phyloP scores from a whole-genome alignment of 139 green algal genomes.

The Astrephomene gubernaculifera region DNA sequence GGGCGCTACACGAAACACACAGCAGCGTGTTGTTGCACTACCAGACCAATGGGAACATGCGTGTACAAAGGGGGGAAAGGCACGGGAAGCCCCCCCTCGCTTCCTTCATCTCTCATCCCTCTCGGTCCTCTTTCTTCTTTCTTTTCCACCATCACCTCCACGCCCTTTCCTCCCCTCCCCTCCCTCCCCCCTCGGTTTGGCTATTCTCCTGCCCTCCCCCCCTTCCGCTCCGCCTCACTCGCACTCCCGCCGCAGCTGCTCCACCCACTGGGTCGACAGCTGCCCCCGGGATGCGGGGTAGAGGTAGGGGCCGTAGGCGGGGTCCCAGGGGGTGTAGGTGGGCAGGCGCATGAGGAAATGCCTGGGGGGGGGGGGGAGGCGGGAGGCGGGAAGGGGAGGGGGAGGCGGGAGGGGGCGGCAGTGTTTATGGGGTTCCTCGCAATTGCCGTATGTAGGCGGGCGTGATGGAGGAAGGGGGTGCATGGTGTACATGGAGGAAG shows the following conservation, averaged over 20 bases:
- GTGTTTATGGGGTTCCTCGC: neutral
- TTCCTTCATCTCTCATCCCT: too few species aligned
- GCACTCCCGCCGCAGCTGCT: conserved; percentile 26
- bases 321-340: conserved; percentile 8
- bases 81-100: too few species aligned
- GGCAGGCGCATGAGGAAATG: conserved; percentile 21
- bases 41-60: too few species aligned
- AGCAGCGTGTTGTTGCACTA: too few species aligned
- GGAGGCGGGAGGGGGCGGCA: neutral
- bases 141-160: too few species aligned
- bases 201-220: too few species aligned
- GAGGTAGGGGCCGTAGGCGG: neutral
- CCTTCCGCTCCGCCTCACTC: neutral
- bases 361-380: neutral
- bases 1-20: too few species aligned
- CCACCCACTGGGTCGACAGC: neutral
- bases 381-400: too few species aligned
- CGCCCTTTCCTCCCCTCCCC: too few species aligned
- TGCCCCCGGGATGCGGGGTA: neutral
- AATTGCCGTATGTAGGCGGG: neutral
- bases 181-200: too few species aligned
- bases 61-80: too few species aligned
- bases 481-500: neutral
- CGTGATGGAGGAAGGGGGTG: neutral
- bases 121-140: too few species aligned